A percentile compares a stretch with the other conserved stretches of the same genome.
Evolutionary conservation across 768 basidiomycete species (phyloP).

Genomic region (Flagelloscypha sp.): DNA sequence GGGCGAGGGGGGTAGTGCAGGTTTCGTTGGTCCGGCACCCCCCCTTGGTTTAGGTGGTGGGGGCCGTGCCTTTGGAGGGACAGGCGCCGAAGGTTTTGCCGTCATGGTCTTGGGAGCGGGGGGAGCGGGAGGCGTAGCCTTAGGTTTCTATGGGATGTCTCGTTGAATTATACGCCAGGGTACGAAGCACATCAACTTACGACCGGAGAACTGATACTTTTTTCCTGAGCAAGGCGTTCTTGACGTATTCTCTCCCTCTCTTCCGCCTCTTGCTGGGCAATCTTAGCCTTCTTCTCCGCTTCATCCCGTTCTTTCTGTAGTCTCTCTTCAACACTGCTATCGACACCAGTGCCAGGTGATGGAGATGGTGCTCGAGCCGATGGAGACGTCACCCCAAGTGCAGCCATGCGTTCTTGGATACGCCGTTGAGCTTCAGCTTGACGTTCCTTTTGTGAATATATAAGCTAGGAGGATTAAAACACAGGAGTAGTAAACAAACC

Average conservation of each 20-base stretch:
- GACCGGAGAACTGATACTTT: too few species aligned
- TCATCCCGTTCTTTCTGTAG: conserved; percentile 82
- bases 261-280: conserved; percentile 75
- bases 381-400: conserved; percentile 62
- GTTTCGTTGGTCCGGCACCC: too few species aligned
- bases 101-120: too few species aligned
- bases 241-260: conserved; percentile 66
- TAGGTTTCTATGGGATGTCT: too few species aligned
- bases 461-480: too few species aligned
- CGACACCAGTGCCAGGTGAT: conserved; percentile 48
- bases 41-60: conserved; percentile 8
- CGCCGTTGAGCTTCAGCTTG: conserved; percentile 74
- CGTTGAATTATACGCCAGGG: too few species aligned
- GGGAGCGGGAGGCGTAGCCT: conserved; percentile 26
- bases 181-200: too few species aligned
- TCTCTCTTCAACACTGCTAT: conserved; percentile 77
- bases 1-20: conserved; percentile 11
- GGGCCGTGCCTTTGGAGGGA: neutral
- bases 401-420: conserved; percentile 77
- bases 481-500: too few species aligned
- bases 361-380: conserved; percentile 33
- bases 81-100: conserved; percentile 13
- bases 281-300: conserved; percentile 75
- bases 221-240: conserved; percentile 71
- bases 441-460: conserved; percentile 83